Evolutionary conservation across 148 eudicot genomes (phyloP).

Genomic region (Camellia sinensis): DNA sequence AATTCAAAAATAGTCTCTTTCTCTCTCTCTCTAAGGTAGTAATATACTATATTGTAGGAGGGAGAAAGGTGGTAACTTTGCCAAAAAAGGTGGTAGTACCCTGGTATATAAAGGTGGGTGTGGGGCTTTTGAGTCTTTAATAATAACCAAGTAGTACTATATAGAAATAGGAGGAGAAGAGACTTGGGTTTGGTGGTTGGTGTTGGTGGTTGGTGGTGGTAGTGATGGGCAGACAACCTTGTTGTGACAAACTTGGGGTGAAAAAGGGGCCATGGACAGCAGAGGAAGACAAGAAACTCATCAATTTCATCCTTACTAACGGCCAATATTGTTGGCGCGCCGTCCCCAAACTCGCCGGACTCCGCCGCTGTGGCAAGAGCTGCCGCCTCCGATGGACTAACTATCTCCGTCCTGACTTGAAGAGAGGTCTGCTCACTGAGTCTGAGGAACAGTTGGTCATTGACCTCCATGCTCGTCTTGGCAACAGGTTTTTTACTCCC

Average conservation of each 20-base stretch:
- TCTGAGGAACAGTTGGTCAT: constrained; percentile 85
- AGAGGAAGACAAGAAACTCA: constrained; percentile 94
- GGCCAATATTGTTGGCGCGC: constrained; percentile 99
- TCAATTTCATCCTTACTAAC: constrained; percentile 73
- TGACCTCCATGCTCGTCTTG: constrained; percentile 94
- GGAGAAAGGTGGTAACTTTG: constrained; percentile 20
- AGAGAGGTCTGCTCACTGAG: constrained; percentile 80
- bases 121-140: constrained; percentile 26
- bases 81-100: constrained; percentile 10
- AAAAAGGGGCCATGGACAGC: constrained; percentile 99
- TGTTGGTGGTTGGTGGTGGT: background rate
- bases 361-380: constrained; percentile 90
- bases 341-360: constrained; percentile 89
- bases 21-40: background rate
- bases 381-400: constrained; percentile 97
- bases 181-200: background rate
- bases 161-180: background rate
- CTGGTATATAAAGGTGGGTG: constrained; percentile 36
- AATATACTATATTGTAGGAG: background rate
- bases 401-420: constrained; percentile 89
- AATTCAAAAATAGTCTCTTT: too few relatives aligned
- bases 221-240: constrained; percentile 89
- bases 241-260: constrained; percentile 92
- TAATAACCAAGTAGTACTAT: background rate
- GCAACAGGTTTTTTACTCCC: constrained; percentile 58